Evolutionary conservation across 371 early-diverging fungal species (phyloP), one percentile per base, ranked within the genome.

Genomic region (Mucor velutinosus): DNA sequence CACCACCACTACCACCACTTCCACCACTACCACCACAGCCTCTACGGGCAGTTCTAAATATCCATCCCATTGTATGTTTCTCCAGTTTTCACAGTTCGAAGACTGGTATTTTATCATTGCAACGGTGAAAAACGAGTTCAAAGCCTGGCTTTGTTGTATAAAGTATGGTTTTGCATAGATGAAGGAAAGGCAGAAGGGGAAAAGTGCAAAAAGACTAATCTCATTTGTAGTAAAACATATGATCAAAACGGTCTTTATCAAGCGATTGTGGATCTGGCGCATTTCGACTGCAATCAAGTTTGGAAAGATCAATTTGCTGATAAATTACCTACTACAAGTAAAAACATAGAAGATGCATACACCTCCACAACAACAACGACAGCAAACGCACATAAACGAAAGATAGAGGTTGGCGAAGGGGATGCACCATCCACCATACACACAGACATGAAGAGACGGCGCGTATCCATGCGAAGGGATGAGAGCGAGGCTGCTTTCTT

Each of bases 51-150:
- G 41, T 12, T 37, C 37, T 15, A 60, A 57, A 21, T 81, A 76
- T 47, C 84, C 84, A n/a, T 69, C 79, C 2, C 84, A 84, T 60
- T 78, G 82, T 55, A 71, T 81, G 0, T 84, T 84, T 65, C 60
- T 84, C 1, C 81, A 80, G 33, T 84, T 84, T 60, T 65, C 80
- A 1, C 84, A 84, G 39, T 84, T 80, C 59, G 80, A 81, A 59
- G 82, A 84, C 39, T 84, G 79, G 79, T 80, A 84, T 53, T 70
- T 84, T 57, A 75, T 81, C 4, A 64, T 81, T 33, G 77, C 82
- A 5, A 76, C 78, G 29, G 70, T 80, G 0, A 72, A 75, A 37
- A 81, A 81, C 58, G 74, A 79, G 64, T 77, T 84, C 37, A 77
- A 78, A 43, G 70, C 76, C 4, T 84, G 80, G 72, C 64, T 84